A percentile compares a stretch with the other conserved stretches of the same genome.
Conservation (phyloP, 2,329 filamentous ascomycete genomes). For the Penicillium sp. region DNA sequence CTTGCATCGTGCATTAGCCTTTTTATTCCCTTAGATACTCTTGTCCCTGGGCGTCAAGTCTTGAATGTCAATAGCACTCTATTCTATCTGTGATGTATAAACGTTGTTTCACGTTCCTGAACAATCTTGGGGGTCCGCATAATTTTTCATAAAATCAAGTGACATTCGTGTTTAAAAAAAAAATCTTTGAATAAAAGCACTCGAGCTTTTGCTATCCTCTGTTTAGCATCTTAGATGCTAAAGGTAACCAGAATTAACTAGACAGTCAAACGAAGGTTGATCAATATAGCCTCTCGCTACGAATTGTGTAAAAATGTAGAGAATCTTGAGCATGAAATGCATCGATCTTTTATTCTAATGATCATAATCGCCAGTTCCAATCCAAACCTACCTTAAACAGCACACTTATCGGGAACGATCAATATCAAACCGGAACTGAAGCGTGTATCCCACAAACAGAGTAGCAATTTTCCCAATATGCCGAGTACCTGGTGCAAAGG, state of each 20-base stretch:
- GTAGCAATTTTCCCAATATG: background rate
- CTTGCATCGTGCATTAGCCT: slow-evolving; percentile 14
- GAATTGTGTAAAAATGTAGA: too few species aligned
- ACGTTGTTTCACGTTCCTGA: background rate
- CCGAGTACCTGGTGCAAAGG: background rate
- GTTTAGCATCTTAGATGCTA: too few species aligned
- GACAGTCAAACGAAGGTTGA: too few species aligned
- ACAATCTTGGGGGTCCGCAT: background rate
- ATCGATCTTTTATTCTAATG: too few species aligned
- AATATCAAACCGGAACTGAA: background rate
- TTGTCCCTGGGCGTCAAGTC: background rate
- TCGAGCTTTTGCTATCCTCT: too few species aligned
- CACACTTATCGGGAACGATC: too few species aligned
- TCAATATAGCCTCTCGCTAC: too few species aligned
- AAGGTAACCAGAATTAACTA: too few species aligned
- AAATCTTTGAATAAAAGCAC: too few species aligned
- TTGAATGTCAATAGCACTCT: slow-evolving; percentile 1
- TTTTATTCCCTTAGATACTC: slow-evolving; percentile 4
- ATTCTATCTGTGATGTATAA: background rate
- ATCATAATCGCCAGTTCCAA: too few species aligned
- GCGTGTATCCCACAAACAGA: background rate
- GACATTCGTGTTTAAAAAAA: background rate
- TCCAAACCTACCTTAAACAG: too few species aligned
- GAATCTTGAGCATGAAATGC: too few species aligned
- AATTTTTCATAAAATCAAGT: background rate